Evolutionary conservation across 495 filamentous ascomycete genomes (phyloP), one percentile per base, ranked within the genome.

Genomic region (Mycothermus thermophilus): DNA sequence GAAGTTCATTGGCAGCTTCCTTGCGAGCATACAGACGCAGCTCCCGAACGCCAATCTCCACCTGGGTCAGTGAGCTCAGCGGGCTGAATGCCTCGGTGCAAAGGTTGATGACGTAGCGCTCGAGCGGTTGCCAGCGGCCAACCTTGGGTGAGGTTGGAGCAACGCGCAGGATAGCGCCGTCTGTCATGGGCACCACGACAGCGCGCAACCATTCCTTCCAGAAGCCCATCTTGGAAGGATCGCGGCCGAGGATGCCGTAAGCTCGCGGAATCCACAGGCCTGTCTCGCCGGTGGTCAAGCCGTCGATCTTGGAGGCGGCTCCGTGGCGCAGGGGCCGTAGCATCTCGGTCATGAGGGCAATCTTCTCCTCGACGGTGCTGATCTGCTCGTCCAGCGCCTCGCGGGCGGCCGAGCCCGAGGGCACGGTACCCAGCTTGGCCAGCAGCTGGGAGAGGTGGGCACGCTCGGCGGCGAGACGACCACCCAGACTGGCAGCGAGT

Each of bases 181-280:
- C 81, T 11, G 76, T 85, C 90, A 95, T 95, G 11, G 90, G 90
- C 26, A 94, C 85, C 18, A 86, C 69, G 13, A 97, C 69, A 7
- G 87, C 90, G 55, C 82, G 76, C 26, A 97, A 67, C 90, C 90
- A 97, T 52, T 97, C 90, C 55, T 97, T 97, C 90, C 90, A 96
- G 62, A 97, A 97, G 34, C 74, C 78, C 31, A 86, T 83, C 64
- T 90, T 70, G 35, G 71, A 79, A 18, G 64, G 64, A 52, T 97
- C 88, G 35, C 85, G 74, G 22, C 90, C 90, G 38, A 97, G 70
- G 35, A 97, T 79, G 33, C 90, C 90, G 52, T 88, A 97, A 5
- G 88, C 83, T 38, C 90, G 73, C 35, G 90, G 90, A 29, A 87
- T 87, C 90, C 90, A 97, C 36, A 97, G 78, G 5, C 90, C 90